Base-by-base conservation (phyloP, 1,284 basidiomycete species). In the Vanrija pseudolonga region DNA sequence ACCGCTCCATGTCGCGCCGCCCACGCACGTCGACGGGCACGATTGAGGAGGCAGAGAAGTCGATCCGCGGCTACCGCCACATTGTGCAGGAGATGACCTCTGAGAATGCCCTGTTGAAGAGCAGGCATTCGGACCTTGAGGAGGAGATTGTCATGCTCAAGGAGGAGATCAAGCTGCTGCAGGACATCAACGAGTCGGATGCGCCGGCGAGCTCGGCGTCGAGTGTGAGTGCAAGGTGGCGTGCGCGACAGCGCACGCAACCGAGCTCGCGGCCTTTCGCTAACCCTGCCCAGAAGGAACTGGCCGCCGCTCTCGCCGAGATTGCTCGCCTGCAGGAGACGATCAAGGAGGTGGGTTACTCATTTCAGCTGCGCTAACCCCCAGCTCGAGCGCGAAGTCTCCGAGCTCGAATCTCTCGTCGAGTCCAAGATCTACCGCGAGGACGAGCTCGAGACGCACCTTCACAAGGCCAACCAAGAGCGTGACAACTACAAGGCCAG, bases 361-460 rank as follows among this genome's bases (percentile, higher is more conserved):
- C 19, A 22, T 3, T 2, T 3, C 8, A 38, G n/a, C n/a, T 14
- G 11, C 9, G 43, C 38, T 45, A 20, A 38, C 43, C 5, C 5
- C 20, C 64, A 92, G 88, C 82, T 91, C 58, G 89, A 91, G 75
- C 90, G 91, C 67, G 90, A 95, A 76, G 89, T 95, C 48, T 84
- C 85, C 49, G 90, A 95, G 71, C 81, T 96, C 20, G 92, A 96
- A 73, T 83, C 85, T 53, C 79, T 96, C 43, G 85, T 95, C 37
- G 92, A 96, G 74, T 84, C 89, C 53, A 95, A 96, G 86, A 95
- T 95, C 62, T 94, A 94, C 73, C 85, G 86, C 49, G 91, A 96
- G 83, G 92, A 93, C 69, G 92, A 94, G 67, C 84, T 96, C 38
- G 92, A 95, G 70, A 85, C 85, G 64, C 89, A 92, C 66, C 76